Base-by-base conservation (phyloP, 2,329 filamentous ascomycete genomes). In the Aspergillaceae sp. region DNA sequence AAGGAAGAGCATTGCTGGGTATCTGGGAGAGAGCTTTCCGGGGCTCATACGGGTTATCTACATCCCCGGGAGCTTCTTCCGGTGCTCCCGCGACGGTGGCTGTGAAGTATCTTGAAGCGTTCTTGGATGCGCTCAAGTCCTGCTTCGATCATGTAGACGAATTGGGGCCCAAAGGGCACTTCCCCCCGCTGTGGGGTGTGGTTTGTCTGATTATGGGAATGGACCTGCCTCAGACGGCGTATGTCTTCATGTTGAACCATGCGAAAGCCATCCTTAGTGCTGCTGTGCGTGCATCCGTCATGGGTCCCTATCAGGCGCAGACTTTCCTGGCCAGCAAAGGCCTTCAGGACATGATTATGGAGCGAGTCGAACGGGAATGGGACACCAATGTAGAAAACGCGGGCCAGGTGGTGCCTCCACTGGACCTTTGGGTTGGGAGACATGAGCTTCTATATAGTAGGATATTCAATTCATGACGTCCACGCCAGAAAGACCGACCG, bases 251-350 rank as follows among this genome's bases (percentile, higher is more conserved):
- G 47, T 71, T 83, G 47, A 80, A 80, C 48, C 80, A 84, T 61
- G 77, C 78, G 4, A 79, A 82, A 54, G 78, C 80, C 0, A 71
- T 84, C 4, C 65, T 82, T 9, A 80, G 77, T 52, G 80, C 80
- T 3, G 80, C 75, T 1, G 80, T 84, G 38, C 68, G 80, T 37
- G 78, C 80, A 4, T 77, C 77, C 26, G 79, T 83, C 2, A 76
- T 83, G 74, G 80, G 80, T 0, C 80, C 80, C 0, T 84, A 83
- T 61, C 79, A 82, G 61, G 77, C 78, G 11, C 80, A 84, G 54
- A 72, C 66, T 26, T 64, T 82, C 29, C 64, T 84, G 37, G 80
- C 79, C 2, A 74, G 75, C 49, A 62, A 60, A 29, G 68, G 67
- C 44, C 53, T 83, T 52, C 74, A 77, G 56, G 65, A 66, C n/a